phyloP scores from a whole-genome alignment of 1,284 basidiomycete species.

The Retiboletus flavoniger region DNA sequence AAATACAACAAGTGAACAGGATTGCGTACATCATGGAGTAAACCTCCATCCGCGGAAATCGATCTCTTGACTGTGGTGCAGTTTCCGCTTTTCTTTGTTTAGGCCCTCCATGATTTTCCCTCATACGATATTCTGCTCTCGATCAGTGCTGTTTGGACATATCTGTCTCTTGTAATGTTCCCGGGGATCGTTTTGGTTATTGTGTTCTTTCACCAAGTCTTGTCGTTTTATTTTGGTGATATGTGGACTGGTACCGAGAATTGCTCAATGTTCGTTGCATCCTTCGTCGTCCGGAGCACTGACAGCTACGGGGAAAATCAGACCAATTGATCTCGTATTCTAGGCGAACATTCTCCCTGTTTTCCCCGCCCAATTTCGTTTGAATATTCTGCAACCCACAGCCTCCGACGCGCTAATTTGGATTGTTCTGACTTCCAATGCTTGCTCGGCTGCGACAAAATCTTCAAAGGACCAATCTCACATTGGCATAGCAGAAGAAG shows the following conservation, averaged over 20 bases:
- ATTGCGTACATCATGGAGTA: conserved; percentile 11
- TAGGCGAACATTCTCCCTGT: background rate
- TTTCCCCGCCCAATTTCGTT: conserved; percentile 5
- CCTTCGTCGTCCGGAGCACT: conserved; percentile 9
- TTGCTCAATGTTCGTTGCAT: conserved; percentile 8
- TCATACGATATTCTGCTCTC: conserved; percentile 8
- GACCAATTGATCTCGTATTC: conserved; percentile 2
- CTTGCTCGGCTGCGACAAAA: background rate
- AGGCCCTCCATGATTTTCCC: conserved; percentile 2
- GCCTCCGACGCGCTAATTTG: conserved; percentile 6
- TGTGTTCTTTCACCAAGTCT: background rate
- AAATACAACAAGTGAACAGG: conserved; percentile 13
- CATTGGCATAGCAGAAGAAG: conserved; percentile 6
- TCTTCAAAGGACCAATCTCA: conserved; percentile 3
- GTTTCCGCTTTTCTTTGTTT: conserved; percentile 7
- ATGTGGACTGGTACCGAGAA: background rate
- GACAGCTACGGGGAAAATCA: background rate
- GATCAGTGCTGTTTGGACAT: conserved; percentile 6
- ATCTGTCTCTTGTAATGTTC: conserved; percentile 6
- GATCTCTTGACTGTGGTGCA: conserved; percentile 17
- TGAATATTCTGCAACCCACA: conserved; percentile 6
- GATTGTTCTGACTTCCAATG: background rate
- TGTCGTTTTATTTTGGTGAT: conserved; percentile 5
- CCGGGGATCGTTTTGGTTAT: background rate
- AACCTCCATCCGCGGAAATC: background rate